Base-by-base conservation (phyloP, 2,329 filamentous ascomycete species). In the Cryphonectria carpinicola region DNA sequence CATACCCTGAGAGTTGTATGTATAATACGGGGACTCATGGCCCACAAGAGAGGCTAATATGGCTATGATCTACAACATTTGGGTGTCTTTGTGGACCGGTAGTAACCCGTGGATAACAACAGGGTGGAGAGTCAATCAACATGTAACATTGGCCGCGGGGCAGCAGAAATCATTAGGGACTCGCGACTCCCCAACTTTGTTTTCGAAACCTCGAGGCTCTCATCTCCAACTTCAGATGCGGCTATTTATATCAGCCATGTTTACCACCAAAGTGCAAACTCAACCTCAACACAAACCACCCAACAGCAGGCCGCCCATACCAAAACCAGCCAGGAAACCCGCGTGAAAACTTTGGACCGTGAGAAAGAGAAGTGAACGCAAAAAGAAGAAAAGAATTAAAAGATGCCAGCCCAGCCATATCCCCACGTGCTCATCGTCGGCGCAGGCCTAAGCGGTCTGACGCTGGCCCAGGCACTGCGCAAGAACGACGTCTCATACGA, bases 371-470 rank as follows among this genome's bases (percentile, higher is more conserved):
- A 4, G 46, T 49, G 46, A 10, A 6, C 10, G 10, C 0, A 49
- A 11, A 22, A n/a, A 49, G 4, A 56, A 56, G 10, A 56, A 6
- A n/a, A 52, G 13, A 52, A 25, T 3, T 3, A 10, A 14, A 56
- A 56, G n/a, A 58, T 32, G 25, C 25, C 25, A 19, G 54, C 28
- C 67, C 49, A 65, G 41, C 25, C 68, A 1, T 69, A 69, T 22
- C 76, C 69, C 1, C 75, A 76, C 39, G 75, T 84, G 52, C 71
- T 84, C 61, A 83, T 84, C 70, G 75, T 82, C 56, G 82, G 82
- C 5, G 82, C 79, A 25, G 82, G 82, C 54, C 78, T 84, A 58
- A 80, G 79, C 63, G 83, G 83, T 19, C 77, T 84, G 13, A 78
- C 79, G 10, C 75, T 84, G 19, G 82, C 81, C 13, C 82, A 84